These are phyloP conservation scores for Pleurotus platypus DNA, from an alignment of 768 basidiomycete species.

Conservation along the genomic window DNA sequence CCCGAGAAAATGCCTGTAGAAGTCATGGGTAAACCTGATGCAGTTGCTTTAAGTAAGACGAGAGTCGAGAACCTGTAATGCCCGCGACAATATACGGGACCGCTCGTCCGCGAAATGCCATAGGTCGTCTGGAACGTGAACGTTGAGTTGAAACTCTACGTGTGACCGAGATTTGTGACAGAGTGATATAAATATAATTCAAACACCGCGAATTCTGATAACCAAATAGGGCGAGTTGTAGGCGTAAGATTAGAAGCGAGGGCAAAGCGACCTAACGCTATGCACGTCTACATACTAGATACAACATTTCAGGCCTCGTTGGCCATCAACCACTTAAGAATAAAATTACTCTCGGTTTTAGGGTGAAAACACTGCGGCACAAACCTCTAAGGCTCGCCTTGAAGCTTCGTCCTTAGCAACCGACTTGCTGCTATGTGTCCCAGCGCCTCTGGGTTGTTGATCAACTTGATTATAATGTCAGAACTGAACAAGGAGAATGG, in stretches of 20 bases:
- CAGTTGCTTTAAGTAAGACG: neutral
- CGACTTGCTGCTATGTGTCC: constrained; percentile 37
- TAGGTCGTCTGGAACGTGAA: neutral
- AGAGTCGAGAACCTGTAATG: constrained; percentile 41
- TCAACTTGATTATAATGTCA: constrained; percentile 31
- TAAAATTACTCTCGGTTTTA: neutral
- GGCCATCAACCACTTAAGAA: neutral
- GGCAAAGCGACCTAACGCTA: no score
- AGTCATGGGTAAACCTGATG: neutral
- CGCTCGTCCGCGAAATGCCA: constrained; percentile 35
- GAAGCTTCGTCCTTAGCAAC: constrained; percentile 48
- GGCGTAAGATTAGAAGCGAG: neutral
- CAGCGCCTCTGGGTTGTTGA: constrained; percentile 45
- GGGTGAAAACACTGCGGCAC: neutral
- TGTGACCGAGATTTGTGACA: constrained; percentile 4
- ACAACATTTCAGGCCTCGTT: neutral
- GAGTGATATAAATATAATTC: constrained; percentile 6
- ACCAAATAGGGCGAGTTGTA: neutral
- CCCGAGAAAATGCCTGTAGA: constrained; percentile 56
- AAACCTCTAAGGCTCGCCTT: constrained; percentile 36
- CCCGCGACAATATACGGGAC: constrained; percentile 54
- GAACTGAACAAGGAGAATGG: neutral
- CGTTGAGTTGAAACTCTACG: neutral
- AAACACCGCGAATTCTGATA: constrained; percentile 18
- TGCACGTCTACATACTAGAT: neutral